Percentiles rank a stretch among this genome's conserved stretches.
These are phyloP conservation scores for Nakazawaea holstii DNA, from an alignment of 805 yeast species.

Conservation along the genomic window DNA sequence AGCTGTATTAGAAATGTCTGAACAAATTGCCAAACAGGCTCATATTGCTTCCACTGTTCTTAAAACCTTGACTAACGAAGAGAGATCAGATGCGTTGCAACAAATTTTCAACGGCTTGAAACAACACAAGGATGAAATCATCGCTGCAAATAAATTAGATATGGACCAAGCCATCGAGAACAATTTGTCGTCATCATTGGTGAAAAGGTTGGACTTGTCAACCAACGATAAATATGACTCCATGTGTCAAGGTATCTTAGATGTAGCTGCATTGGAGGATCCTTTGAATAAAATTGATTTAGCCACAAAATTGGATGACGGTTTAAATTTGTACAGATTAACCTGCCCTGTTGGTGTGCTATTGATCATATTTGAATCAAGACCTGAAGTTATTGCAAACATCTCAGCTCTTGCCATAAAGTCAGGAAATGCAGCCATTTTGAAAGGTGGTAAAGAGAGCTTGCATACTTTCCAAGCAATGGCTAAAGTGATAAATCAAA, in stretches of 20 bases:
- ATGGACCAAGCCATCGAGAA: slow-evolving; percentile 61
- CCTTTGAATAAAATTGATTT: slow-evolving; percentile 89
- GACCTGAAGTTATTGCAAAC: slow-evolving; percentile 98
- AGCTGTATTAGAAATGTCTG: slow-evolving; percentile 41
- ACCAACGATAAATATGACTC: slow-evolving; percentile 82
- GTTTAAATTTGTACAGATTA: slow-evolving; percentile 73
- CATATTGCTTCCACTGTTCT: slow-evolving; percentile 78
- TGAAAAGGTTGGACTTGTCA: slow-evolving; percentile 80
- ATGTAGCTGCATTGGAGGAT: slow-evolving; percentile 83
- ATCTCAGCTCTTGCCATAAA: slow-evolving; percentile 93
- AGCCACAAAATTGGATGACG: slow-evolving; percentile 83
- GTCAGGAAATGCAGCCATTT: slow-evolving; percentile 93
- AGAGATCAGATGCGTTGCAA: slow-evolving; percentile 67
- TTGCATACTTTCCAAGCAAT: slow-evolving; percentile 77
- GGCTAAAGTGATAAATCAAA: slow-evolving; percentile 62
- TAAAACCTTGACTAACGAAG: slow-evolving; percentile 69
- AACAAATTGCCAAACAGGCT: slow-evolving; percentile 74
- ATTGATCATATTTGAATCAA: slow-evolving; percentile 86
- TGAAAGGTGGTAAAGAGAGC: slow-evolving; percentile 97
- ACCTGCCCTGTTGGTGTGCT: slow-evolving; percentile 95
- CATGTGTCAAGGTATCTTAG: slow-evolving; percentile 92
- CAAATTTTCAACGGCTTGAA: slow-evolving; percentile 68
- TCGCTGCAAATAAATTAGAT: slow-evolving; percentile 72
- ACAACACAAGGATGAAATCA: slow-evolving; percentile 52
- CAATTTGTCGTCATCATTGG: slow-evolving; percentile 61